Percentiles rank a stretch among this genome's conserved stretches.
These are phyloP conservation scores for Gracilariopsis chorda DNA, from an alignment of 23 red algal species.

Conservation along the genomic window DNA sequence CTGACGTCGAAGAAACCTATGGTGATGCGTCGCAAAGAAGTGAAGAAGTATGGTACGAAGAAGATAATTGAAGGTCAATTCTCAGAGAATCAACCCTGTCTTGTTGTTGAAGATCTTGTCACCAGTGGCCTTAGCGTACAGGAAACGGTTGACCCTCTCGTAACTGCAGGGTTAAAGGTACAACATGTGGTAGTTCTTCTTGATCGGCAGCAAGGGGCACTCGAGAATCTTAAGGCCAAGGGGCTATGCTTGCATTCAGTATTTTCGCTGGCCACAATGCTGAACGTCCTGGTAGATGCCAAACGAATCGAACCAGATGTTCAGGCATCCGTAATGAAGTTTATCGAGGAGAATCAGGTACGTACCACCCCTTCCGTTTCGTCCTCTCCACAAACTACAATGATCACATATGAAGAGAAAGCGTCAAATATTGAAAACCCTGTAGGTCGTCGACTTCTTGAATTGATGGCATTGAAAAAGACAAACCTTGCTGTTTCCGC, in stretches of 20 bases:
- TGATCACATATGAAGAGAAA: conserved; percentile 29
- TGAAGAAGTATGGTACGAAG: conserved; percentile 88
- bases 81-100: conserved; percentile 11
- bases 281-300: conserved; percentile 42
- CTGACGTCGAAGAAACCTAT: conserved; percentile 47
- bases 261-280: conserved; percentile 43
- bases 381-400: background rate
- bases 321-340: conserved; percentile 50
- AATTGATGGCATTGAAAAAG: conserved; percentile 72
- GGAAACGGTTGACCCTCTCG: conserved; percentile 84
- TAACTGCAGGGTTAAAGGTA: conserved; percentile 47
- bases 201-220: conserved; percentile 93
- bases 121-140: conserved; percentile 87
- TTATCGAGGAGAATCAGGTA: conserved; percentile 69
- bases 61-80: conserved; percentile 83
- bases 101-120: conserved; percentile 95
- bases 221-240: conserved; percentile 40
- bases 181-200: conserved; percentile 78
- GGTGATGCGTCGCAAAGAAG: conserved; percentile 95
- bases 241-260: conserved; percentile 70
- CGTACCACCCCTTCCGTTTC: background rate
- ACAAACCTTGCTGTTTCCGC: conserved; percentile 91
- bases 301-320: conserved; percentile 23
- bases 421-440: conserved; percentile 21
- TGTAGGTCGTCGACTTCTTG: conserved; percentile 59